A percentile compares a stretch with the other conserved stretches of the same genome.
These are phyloP conservation scores for Fusarium oligoseptatum DNA, from an alignment of 2,329 filamentous ascomycete genomes.

Conservation along the genomic window DNA sequence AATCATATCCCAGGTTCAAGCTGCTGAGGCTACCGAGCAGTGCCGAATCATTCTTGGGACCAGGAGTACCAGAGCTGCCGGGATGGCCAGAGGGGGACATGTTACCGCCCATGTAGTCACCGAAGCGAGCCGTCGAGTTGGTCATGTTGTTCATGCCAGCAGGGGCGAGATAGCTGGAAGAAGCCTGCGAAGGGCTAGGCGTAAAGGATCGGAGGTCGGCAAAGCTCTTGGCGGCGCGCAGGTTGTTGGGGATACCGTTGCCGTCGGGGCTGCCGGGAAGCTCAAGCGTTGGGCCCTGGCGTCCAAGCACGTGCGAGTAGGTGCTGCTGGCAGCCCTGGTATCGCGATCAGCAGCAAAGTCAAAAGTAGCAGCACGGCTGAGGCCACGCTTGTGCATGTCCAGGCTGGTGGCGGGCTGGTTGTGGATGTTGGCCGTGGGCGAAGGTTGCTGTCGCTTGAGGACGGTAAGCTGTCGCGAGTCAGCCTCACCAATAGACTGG, in stretches of 20 bases:
- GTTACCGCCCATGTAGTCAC: constrained; percentile 59
- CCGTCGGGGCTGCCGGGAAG: constrained; percentile 83
- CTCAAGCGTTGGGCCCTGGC: constrained; percentile 88
- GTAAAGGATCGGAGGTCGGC: constrained; percentile 96
- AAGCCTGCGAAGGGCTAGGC: constrained; percentile 87
- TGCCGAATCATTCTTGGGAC: constrained; percentile 54
- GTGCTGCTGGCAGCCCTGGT: constrained; percentile 74
- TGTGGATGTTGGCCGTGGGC: constrained; percentile 68
- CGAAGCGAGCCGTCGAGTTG: constrained; percentile 56
- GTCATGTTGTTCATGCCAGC: constrained; percentile 68
- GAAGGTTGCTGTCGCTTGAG: constrained; percentile 74
- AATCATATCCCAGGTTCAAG: constrained; percentile 67
- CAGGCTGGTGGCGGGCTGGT: constrained; percentile 72
- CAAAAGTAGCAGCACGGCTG: constrained; percentile 95
- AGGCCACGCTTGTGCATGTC: constrained; percentile 87
- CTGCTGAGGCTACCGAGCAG: constrained; percentile 64
- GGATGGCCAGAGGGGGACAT: constrained; percentile 52
- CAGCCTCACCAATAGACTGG: constrained; percentile 87
- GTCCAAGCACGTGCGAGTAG: constrained; percentile 79
- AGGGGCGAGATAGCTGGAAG: constrained; percentile 78
- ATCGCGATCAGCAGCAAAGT: constrained; percentile 87
- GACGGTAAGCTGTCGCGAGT: constrained; percentile 91
- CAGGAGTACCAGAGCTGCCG: constrained; percentile 55
- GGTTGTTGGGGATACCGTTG: constrained; percentile 76
- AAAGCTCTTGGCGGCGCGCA: constrained; percentile 95